A percentile compares a stretch with the other conserved stretches of the same genome.
Evolutionary conservation across 202 grass and related monocot species (phyloP).

Genomic region (Brachypodium distachyon): DNA sequence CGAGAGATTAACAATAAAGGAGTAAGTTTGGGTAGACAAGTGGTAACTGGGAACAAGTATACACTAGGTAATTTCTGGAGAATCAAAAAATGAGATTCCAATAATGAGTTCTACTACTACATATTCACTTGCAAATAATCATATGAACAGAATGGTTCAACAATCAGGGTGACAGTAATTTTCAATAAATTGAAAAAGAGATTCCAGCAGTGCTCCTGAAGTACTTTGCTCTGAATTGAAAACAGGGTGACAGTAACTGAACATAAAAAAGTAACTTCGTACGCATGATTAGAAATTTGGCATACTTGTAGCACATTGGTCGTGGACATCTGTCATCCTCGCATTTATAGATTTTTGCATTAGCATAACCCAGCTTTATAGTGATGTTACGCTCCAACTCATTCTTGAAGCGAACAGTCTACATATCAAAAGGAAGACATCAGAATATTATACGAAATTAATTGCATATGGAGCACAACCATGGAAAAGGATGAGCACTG

Average conservation of each 20-base stretch:
- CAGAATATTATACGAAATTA: neutral
- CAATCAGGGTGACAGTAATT: no score
- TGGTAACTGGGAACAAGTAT: neutral
- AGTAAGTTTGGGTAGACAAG: neutral
- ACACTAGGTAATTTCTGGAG: neutral
- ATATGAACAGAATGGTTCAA: neutral
- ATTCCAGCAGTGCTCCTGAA: neutral
- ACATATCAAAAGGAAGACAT: constrained; percentile 12
- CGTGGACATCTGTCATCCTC: constrained; percentile 87
- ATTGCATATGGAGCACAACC: neutral
- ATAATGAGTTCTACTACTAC: neutral
- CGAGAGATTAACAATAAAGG: neutral
- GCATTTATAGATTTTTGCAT: constrained; percentile 97
- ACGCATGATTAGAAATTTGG: neutral
- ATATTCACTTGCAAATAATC: constrained; percentile 10
- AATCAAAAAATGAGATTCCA: neutral
- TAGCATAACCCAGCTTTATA: constrained; percentile 97
- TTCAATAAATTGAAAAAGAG: no score
- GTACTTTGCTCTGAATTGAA: neutral
- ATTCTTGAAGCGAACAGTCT: constrained; percentile 99
- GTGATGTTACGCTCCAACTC: constrained; percentile 97
- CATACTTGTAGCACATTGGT: constrained; percentile 96
- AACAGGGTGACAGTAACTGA: neutral
- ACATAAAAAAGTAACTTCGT: neutral
- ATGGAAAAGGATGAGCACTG: neutral